Evolutionary conservation across 768 basidiomycete genomes (phyloP).

Genomic region (Suillus hirtellus): DNA sequence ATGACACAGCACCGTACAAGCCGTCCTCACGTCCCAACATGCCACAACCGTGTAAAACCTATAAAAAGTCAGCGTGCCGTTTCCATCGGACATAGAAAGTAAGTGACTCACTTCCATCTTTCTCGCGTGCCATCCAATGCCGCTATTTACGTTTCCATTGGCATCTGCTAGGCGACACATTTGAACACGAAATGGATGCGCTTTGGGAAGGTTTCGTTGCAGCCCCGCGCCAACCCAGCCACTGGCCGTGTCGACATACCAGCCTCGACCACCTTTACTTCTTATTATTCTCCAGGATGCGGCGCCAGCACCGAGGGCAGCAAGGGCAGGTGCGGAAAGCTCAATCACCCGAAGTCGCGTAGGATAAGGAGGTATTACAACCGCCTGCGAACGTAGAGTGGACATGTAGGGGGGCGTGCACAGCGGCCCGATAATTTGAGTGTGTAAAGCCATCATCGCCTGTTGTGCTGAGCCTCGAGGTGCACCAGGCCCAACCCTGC

Average conservation of each 20-base stretch:
- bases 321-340: slow-evolving; percentile 68
- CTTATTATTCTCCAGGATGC: slow-evolving; percentile 87
- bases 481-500: slow-evolving; percentile 33
- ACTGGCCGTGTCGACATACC: slow-evolving; percentile 90
- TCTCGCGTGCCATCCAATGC: slow-evolving; percentile 92
- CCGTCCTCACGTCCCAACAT: slow-evolving; percentile 93
- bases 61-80: slow-evolving; percentile 11
- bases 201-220: slow-evolving; percentile 54
- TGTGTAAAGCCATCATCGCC: slow-evolving; percentile 75
- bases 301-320: slow-evolving; percentile 73
- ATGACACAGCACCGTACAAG: slow-evolving; percentile 90
- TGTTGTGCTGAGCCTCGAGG: slow-evolving; percentile 55
- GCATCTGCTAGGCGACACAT: slow-evolving; percentile 73
- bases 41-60: slow-evolving; percentile 87
- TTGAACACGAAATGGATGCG: slow-evolving; percentile 70
- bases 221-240: slow-evolving; percentile 69
- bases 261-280: slow-evolving; percentile 91
- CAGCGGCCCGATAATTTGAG: slow-evolving; percentile 74
- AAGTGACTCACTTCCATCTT: slow-evolving; percentile 90
- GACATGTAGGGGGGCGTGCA: slow-evolving; percentile 79
- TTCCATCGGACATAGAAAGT: slow-evolving; percentile 4
- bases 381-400: slow-evolving; percentile 39
- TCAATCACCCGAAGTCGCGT: slow-evolving; percentile 88
- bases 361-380: slow-evolving; percentile 43
- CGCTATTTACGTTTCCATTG: slow-evolving; percentile 88